Evolutionary conservation across 306 rosid genomes (phyloP), one percentile per base, ranked within the genome.

Genomic region (Quercus robur): DNA sequence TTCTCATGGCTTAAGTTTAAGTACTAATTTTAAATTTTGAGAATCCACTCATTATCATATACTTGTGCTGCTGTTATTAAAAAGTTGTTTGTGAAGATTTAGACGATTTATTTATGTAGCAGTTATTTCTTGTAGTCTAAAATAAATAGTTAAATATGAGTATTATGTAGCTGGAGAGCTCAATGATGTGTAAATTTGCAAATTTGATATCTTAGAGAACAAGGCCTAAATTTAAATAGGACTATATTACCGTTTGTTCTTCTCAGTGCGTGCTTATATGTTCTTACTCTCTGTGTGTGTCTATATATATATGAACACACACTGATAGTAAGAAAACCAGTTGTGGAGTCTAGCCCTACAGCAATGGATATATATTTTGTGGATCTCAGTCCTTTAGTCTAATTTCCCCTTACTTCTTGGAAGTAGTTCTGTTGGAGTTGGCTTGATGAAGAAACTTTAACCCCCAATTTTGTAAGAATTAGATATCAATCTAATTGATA

Each of bases 381-480:
- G 41, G 62, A 44, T 21, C 25, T 1, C 52, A 7, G 41, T 23
- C 68, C 33, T 79, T 69, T 25, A 17, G 33, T 46, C 69, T 44
- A 3, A 1, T 41, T 44, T 72, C 44, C 38, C 1, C 38, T 66
- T 13, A 68, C 38, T 23, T 73, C 52, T 35, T 38, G 26, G 70
- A 70, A 68, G 67, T 51, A 69, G 62, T 56, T 69, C 73, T 78
- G 62, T 61, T 30, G 33, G 33, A 70, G 13, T 81, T 35, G 54
- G 20, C 69, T 78, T 58, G 49, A 23, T 23, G 21, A 55, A 75
- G 3, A 44, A 20, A 52, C 20, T 77, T 79, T 70, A 51, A 12
- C 26, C 75, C 18, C 9, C 55, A 31, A 61, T 55, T 55, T 14
- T 64, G 31, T 18, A 55, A 41, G 33, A 54, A 66, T 62, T 62